Evolutionary conservation across 495 filamentous ascomycete species (phyloP), one percentile per base, ranked within the genome.

Genomic region (Daldinia caldariorum): DNA sequence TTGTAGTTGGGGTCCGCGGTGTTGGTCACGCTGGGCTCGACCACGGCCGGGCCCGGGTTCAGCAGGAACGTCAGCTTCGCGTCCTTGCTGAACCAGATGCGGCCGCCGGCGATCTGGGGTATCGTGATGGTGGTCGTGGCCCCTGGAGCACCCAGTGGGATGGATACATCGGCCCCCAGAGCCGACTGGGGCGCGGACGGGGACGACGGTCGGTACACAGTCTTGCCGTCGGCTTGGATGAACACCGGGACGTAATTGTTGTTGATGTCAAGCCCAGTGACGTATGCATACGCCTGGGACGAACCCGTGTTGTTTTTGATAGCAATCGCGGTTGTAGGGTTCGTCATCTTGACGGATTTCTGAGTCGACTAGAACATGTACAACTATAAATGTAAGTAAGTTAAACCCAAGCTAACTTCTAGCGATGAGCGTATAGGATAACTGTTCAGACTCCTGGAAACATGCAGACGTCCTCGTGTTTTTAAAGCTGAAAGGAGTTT

Each of bases 11-110:
- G 79, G 74, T 94, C 91, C 0, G 83, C 77, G 0, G 82, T 76
- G 72, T 92, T 93, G 13, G 86, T 89, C 10, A 89, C 85, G 6
- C 85, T 87, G 0, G 91, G 91, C 76, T 92, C 90, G 22, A 92
- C 90, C 4, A 93, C 81, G 0, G 84, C 89, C 4, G 91, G 86
- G 31, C 82, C 86, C 1, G 88, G 89, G 77, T 94, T 94, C 35
- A 93, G 70, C 4, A 88, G 82, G 78, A 94, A 94, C 1, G 85
- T 88, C 22, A 94, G 82, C 45, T 83, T 83, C 5, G 59, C 54
- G n/a, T 67, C 74, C 26, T 83, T 76, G 12, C 84, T 86, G 78
- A 91, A 91, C 88, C 89, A 93, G 78, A 92, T 83, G 38, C 90
- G 81, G 2, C 84, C 89, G n/a, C 90, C 89, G 7, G 85, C 87